Evolutionary conservation across 73 alveolate genomes (phyloP).

Genomic region (Paraurostyla sp.): DNA sequence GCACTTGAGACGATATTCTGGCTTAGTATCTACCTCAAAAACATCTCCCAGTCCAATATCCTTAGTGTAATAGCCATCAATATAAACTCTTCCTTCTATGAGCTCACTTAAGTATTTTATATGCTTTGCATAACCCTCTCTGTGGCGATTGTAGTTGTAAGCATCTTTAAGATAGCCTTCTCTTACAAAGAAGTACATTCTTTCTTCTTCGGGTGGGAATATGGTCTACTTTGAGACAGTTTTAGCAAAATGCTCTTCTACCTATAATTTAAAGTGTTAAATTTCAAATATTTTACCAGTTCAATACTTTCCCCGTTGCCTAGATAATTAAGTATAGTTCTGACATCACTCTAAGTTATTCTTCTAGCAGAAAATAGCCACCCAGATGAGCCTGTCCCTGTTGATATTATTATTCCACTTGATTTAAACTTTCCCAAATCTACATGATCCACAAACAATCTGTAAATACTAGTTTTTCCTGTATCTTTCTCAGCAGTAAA

Average conservation of each 20-base stretch:
- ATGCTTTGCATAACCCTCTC: conserved; percentile 29
- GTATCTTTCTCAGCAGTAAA: conserved; percentile 61
- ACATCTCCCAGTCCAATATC: conserved; percentile 58
- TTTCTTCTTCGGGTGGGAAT: conserved; percentile 56
- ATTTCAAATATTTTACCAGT: not conserved
- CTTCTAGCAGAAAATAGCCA: conserved; percentile 68
- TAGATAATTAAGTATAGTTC: conserved; percentile 44
- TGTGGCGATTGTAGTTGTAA: not conserved
- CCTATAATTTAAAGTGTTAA: not conserved
- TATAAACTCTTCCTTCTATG: conserved; percentile 41
- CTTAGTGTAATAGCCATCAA: conserved; percentile 46
- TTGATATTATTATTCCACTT: conserved; percentile 68
- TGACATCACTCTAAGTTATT: conserved; percentile 49
- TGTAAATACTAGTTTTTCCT: conserved; percentile 60
- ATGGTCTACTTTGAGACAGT: conserved; percentile 24
- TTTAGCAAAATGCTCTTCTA: conserved; percentile 58
- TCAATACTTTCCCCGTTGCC: conserved; percentile 40
- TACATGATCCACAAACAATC: conserved; percentile 14
- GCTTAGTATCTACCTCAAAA: conserved; percentile 40
- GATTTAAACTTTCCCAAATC: conserved; percentile 57
- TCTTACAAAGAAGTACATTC: conserved; percentile 50
- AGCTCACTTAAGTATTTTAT: conserved; percentile 38
- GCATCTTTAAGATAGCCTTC: conserved; percentile 20
- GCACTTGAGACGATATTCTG: conserved; percentile 42
- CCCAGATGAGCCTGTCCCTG: conserved; percentile 80